Evolutionary conservation across 2,329 filamentous ascomycete genomes (phyloP).

Genomic region (Bipolaris oryzae): DNA sequence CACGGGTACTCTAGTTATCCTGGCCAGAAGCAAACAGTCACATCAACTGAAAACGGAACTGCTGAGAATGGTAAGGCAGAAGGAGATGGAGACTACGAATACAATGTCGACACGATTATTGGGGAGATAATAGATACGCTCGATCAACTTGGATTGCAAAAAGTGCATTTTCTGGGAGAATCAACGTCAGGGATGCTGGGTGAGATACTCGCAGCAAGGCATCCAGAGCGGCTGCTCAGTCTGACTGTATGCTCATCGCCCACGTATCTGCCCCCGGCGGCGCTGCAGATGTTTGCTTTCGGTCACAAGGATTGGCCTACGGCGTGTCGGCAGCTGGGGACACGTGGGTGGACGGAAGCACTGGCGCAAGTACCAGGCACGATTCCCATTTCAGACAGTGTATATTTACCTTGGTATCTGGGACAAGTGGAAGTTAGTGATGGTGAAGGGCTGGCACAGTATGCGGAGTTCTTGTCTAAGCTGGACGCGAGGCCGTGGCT

Average conservation of each 20-base stretch:
- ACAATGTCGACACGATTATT: constrained; percentile 36
- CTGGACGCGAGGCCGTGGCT: constrained; percentile 42
- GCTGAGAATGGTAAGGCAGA: too few relatives aligned
- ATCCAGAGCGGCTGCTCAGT: constrained; percentile 37
- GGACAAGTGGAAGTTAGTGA: constrained; percentile 33
- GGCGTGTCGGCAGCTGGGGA: constrained; percentile 39
- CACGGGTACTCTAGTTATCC: constrained; percentile 43
- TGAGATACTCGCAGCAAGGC: constrained; percentile 41
- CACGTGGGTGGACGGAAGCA: constrained; percentile 42
- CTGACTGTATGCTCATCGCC: constrained; percentile 44
- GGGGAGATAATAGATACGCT: constrained; percentile 44
- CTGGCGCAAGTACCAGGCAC: constrained; percentile 40
- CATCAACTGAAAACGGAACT: neutral
- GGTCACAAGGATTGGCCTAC: constrained; percentile 34
- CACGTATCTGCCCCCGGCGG: constrained; percentile 33
- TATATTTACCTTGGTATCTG: constrained; percentile 43
- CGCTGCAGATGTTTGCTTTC: constrained; percentile 42
- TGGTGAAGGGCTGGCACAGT: constrained; percentile 43
- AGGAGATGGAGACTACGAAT: constrained; percentile 17
- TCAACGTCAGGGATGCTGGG: constrained; percentile 45
- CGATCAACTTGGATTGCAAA: constrained; percentile 39
- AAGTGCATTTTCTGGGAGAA: constrained; percentile 46
- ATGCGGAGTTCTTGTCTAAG: constrained; percentile 42
- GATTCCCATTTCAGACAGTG: constrained; percentile 33
- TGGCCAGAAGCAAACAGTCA: neutral